Conservation (phyloP, 1,139 yeast species). For the Diutina catenulata region DNA sequence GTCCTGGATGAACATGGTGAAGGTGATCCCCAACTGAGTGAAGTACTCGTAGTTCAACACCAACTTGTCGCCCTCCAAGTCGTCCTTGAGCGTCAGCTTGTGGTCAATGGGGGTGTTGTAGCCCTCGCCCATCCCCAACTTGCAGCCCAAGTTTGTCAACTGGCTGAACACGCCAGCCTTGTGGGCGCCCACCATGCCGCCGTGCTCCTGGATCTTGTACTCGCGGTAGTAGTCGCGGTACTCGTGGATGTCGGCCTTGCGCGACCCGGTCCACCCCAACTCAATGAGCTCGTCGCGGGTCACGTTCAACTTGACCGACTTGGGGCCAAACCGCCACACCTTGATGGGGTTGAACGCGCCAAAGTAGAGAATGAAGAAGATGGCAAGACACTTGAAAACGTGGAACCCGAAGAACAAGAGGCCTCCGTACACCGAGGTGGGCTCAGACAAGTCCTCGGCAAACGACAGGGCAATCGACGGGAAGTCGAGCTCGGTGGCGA, state of each 20-base stretch:
- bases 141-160: conserved; percentile 50
- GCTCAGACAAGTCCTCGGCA: conserved; percentile 32
- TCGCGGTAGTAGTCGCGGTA: conserved; percentile 66
- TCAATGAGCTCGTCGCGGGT: conserved; percentile 45
- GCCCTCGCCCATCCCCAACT: conserved; percentile 71
- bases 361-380: conserved; percentile 46
- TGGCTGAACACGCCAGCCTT: conserved; percentile 56
- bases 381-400: conserved; percentile 42
- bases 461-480: conserved; percentile 32
- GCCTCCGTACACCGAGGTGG: conserved; percentile 40
- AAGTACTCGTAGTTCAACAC: conserved; percentile 42
- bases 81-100: conserved; percentile 18
- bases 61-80: conserved; percentile 21
- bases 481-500: conserved; percentile 24
- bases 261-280: conserved; percentile 91
- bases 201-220: conserved; percentile 49
- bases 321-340: conserved; percentile 15
- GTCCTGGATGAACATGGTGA: conserved; percentile 24
- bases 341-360: conserved; percentile 70
- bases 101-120: conserved; percentile 46
- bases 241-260: conserved; percentile 57
- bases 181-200: conserved; percentile 74
- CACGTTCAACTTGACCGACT: conserved; percentile 23
- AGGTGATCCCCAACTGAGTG: conserved; percentile 35
- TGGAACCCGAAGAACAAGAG: conserved; percentile 63